Base-by-base conservation (phyloP, 345 rosid genomes). In the Populus davidiana region DNA sequence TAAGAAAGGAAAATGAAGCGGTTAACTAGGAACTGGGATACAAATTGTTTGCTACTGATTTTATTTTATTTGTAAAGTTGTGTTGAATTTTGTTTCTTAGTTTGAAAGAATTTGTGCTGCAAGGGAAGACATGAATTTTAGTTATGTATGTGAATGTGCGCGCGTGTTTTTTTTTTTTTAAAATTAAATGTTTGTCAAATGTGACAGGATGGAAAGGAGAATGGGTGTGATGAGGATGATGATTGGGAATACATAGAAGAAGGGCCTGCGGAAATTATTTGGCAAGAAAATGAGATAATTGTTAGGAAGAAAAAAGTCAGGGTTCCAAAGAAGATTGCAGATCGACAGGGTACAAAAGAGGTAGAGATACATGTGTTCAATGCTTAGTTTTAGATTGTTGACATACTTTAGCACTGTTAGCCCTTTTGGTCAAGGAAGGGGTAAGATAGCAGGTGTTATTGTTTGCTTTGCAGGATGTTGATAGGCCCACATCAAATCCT, bases 401-500 rank as follows among this genome's bases (percentile, higher is more conserved):
- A 13, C 17, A 13, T 47, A 47, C 16, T 47, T 47, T 47, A 47
- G 16, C 50, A 14, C 1, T 47, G 50, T 14, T 47, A 47, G 4
- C 50, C 50, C 17, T 13, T 13, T 47, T 47, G 50, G n/a, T 50
- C 27, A 10, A 14, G 73, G 33, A 16, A 70, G 33, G 33, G 2
- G 12, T 23, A 70, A 43, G 7, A 61, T 61, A 10, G 44, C 18
- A 35, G 69, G 71, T 44, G 43, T 16, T 61, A 18, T 63, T 8
- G 12, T 76, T 83, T 78, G 44, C 71, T 78, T 81, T 66, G 47
- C 86, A 95, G 99, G 87, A 84, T 83, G 84, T 71, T 70, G 90
- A 89, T 76, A 89, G 93, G 85, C 97, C 99, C 9, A 92, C 89
- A 5, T 93, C 99, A 9, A 96, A 96, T 85, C 98, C 98, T 83